These are phyloP conservation scores for Trifolium fragiferum DNA, from an alignment of 306 rosid genomes.

Conservation along the genomic window DNA sequence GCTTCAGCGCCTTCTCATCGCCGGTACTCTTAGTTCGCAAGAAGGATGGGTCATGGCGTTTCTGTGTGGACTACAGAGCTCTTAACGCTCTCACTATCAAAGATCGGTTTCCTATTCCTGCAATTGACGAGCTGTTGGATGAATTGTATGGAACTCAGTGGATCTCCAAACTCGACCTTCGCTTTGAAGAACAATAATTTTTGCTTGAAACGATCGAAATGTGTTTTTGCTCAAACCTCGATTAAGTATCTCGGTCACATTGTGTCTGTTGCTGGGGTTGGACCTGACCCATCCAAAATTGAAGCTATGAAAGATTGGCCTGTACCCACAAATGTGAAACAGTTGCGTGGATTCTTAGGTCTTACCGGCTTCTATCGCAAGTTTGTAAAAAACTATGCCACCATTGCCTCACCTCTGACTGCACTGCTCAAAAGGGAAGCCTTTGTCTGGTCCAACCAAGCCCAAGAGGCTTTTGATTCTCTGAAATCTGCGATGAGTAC, in stretches of 20 bases:
- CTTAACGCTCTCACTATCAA: background rate
- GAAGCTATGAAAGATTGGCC: too few relatives aligned
- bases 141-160: background rate
- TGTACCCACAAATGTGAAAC: too few relatives aligned
- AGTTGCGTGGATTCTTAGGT: too few relatives aligned
- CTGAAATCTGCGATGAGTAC: too few relatives aligned
- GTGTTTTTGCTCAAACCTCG: background rate
- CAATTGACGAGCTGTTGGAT: background rate
- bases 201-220: background rate
- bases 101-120: background rate
- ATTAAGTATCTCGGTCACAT: background rate
- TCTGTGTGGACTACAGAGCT: too few relatives aligned
- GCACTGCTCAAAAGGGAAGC: too few relatives aligned
- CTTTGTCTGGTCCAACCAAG: too few relatives aligned
- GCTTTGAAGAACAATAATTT: background rate
- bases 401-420: too few relatives aligned
- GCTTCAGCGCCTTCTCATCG: background rate
- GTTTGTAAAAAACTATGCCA: too few relatives aligned
- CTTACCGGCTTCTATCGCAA: too few relatives aligned
- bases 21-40: rapidly evolving
- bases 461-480: too few relatives aligned
- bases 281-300: too few relatives aligned
- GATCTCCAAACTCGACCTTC: background rate
- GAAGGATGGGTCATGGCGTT: background rate
- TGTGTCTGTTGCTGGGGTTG: background rate